Evolutionary conservation across 2,329 filamentous ascomycete species (phyloP).

Genomic region (Dendryphion nanum): DNA sequence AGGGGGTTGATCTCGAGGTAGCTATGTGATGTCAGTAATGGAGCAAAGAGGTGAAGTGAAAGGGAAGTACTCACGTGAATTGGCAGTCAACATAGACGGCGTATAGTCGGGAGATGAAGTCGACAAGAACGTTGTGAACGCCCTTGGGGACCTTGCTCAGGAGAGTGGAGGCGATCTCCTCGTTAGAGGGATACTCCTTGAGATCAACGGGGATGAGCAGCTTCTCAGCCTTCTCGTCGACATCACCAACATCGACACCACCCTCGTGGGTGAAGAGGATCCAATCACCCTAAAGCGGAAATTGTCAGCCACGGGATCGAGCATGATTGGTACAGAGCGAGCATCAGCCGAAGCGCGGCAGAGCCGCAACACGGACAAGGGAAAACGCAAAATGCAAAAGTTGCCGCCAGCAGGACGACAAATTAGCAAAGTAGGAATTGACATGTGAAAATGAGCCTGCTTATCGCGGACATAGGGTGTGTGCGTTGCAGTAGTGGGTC

Average conservation of each 20-base stretch:
- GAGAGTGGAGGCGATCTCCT: conserved; percentile 80
- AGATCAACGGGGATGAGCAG: conserved; percentile 95
- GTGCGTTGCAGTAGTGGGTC: conserved; percentile 39
- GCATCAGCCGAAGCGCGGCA: conserved; percentile 18
- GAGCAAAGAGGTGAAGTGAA: not conserved
- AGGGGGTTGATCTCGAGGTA: conserved; percentile 99
- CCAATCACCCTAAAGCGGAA: conserved; percentile 81
- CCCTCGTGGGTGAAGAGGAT: conserved; percentile 99
- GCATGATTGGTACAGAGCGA: conserved; percentile 23
- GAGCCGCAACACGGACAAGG: conserved; percentile 35
- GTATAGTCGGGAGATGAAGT: conserved; percentile 98
- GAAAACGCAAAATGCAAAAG: conserved; percentile 1
- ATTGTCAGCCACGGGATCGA: conserved; percentile 29
- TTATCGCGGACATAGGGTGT: conserved; percentile 23
- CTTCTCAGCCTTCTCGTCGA: conserved; percentile 98
- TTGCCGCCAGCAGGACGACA: conserved; percentile 11
- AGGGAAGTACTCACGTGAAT: conserved; percentile 64
- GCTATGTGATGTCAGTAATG: conserved; percentile 26
- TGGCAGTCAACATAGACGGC: conserved; percentile 99
- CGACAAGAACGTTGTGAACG: conserved; percentile 95
- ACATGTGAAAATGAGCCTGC: conserved; percentile 36
- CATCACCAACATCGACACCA: conserved; percentile 99
- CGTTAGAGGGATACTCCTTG: conserved; percentile 90
- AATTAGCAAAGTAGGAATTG: conserved; percentile 18
- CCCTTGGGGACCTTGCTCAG: conserved; percentile 93